Evolutionary conservation across 768 basidiomycete species (phyloP), one percentile per base, ranked within the genome.

Genomic region (Suillus cothurnatus): DNA sequence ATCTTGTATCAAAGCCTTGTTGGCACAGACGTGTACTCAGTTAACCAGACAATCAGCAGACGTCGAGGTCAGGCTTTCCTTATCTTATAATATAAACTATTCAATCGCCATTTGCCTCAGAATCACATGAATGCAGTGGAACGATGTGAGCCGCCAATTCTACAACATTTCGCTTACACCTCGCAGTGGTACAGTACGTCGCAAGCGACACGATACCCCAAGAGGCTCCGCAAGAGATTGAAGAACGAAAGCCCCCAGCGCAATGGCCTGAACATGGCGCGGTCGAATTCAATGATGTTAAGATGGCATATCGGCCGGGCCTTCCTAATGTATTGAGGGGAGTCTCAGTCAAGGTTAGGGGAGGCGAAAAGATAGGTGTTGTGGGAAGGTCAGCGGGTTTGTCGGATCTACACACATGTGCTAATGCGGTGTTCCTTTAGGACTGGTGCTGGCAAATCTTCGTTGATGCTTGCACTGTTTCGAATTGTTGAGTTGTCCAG

Each of bases 311-410:
- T 72, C 79, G 93, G 23, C 84, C 86, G 0, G 90, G 88, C 4
- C 79, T 93, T n/a, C 91, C 91, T 0, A 82, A 84, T 19, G 90
- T 93, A 3, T 80, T 94, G 39, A 87, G 88, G 69, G 86, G 85
- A 0, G 78, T 93, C 21, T 83, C 83, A 6, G 56, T 93, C 69
- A 76, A 76, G n/a, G 84, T 93, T 52, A 75, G 79, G 4, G 84
- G 84, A 0, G 88, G 88, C 1, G 90, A 94, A 76, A 91, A 91
- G 79, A 87, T 93, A 62, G 92, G 91, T 21, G 85, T 93, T 41
- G 90, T 93, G 5, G 90, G 91, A 58, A 72, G 87, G 72, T 80
- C 49, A 15, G 74, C 36, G 19, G 17, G 4, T 53, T 31, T 53
- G 19, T 31, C 9, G 9, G 9, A 53, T 9, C 19, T 19, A 19